Percentiles rank a stretch among this genome's conserved stretches.
phyloP scores from a whole-genome alignment of 2,329 filamentous ascomycete species.

The Clarireedia monteithiana region DNA sequence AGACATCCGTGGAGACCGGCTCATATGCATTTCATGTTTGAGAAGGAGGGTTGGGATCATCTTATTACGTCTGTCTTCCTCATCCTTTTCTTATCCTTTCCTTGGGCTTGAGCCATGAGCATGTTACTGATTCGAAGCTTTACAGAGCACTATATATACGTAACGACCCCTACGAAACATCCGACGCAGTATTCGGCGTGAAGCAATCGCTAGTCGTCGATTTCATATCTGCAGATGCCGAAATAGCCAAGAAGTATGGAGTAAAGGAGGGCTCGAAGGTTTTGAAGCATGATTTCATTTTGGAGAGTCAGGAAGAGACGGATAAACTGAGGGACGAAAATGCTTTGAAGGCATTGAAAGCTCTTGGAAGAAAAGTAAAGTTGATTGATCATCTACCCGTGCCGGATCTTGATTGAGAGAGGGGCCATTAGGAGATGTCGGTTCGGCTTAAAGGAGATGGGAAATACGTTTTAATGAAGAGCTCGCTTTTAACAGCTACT shows the following conservation, averaged over 20 bases:
- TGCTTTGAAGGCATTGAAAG: constrained; percentile 56
- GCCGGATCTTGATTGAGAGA: constrained; percentile 48
- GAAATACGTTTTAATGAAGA: too few species aligned
- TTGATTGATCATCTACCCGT: constrained; percentile 69
- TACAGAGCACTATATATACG: constrained; percentile 65
- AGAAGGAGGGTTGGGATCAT: constrained; percentile 69
- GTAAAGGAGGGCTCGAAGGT: constrained; percentile 55
- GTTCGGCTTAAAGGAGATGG: too few species aligned
- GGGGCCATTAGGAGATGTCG: background rate
- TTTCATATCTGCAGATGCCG: constrained; percentile 41
- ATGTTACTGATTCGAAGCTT: background rate
- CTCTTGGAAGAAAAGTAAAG: constrained; percentile 47
- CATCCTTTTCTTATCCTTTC: background rate
- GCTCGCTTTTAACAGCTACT: too few species aligned
- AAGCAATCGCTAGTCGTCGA: constrained; percentile 69
- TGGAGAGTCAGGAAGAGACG: constrained; percentile 64
- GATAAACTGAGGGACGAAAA: constrained; percentile 55
- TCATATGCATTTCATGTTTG: constrained; percentile 87
- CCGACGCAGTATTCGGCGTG: constrained; percentile 82
- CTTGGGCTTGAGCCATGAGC: background rate
- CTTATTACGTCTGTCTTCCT: constrained; percentile 64
- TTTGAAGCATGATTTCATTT: constrained; percentile 67
- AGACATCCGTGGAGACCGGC: constrained; percentile 71
- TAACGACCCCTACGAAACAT: constrained; percentile 71
- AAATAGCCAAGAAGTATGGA: constrained; percentile 52